A percentile compares a stretch with the other conserved stretches of the same genome.
phyloP scores from a whole-genome alignment of 2,329 filamentous ascomycete genomes.

The Colletotrichum paranaense region DNA sequence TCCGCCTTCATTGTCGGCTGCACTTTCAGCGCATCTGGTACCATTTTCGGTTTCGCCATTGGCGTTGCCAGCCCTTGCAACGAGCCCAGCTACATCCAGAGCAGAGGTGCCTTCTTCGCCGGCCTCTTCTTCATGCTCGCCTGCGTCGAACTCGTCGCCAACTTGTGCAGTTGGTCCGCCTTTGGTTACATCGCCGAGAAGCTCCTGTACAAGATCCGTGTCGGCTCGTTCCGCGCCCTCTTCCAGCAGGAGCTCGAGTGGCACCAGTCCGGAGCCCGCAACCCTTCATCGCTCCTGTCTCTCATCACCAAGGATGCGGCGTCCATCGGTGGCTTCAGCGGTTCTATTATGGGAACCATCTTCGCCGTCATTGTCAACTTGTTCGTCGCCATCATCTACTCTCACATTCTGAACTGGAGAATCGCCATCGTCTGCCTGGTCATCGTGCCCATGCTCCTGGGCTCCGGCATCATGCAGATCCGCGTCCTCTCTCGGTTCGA shows the following conservation, averaged over 20 bases:
- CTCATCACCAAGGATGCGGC: slow-evolving; percentile 78
- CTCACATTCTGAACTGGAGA: slow-evolving; percentile 80
- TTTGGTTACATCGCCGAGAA: slow-evolving; percentile 68
- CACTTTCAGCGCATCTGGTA: slow-evolving; percentile 63
- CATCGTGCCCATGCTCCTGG: slow-evolving; percentile 75
- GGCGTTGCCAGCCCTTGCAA: slow-evolving; percentile 60
- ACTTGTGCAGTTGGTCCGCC: slow-evolving; percentile 65
- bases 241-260: slow-evolving; percentile 76
- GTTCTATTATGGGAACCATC: slow-evolving; percentile 76
- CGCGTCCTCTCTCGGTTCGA: slow-evolving; percentile 71
- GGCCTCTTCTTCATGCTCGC: slow-evolving; percentile 68
- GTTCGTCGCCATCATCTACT: slow-evolving; percentile 73
- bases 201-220: slow-evolving; percentile 71
- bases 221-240: slow-evolving; percentile 72
- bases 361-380: slow-evolving; percentile 77
- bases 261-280: slow-evolving; percentile 75
- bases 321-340: slow-evolving; percentile 74
- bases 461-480: slow-evolving; percentile 76
- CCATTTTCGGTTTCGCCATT: slow-evolving; percentile 59
- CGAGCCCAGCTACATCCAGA: slow-evolving; percentile 47
- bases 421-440: slow-evolving; percentile 80
- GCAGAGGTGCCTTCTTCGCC: slow-evolving; percentile 59
- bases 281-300: slow-evolving; percentile 70
- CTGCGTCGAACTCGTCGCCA: slow-evolving; percentile 59
- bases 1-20: slow-evolving; percentile 66